These are phyloP conservation scores for Ramalina peruviana DNA, from an alignment of 495 filamentous ascomycete species.

Conservation along the genomic window DNA sequence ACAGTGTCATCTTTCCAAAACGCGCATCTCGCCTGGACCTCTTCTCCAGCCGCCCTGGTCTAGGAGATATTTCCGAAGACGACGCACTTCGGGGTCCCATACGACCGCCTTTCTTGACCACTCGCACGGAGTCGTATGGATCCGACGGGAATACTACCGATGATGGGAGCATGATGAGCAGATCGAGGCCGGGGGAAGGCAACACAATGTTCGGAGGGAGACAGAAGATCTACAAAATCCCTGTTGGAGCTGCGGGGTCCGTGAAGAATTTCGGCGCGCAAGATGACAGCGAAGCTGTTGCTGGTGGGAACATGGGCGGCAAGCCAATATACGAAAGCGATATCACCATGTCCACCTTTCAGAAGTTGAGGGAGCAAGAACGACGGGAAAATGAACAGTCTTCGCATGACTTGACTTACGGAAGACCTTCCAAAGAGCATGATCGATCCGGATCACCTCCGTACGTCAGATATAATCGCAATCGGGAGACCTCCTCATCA, in stretches of 20 bases:
- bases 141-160: slow-evolving; percentile 53
- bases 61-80: slow-evolving; percentile 82
- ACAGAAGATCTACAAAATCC: slow-evolving; percentile 91
- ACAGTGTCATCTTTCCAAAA: slow-evolving; percentile 77
- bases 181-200: slow-evolving; percentile 72
- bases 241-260: slow-evolving; percentile 35
- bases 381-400: slow-evolving; percentile 26
- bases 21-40: slow-evolving; percentile 56
- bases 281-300: slow-evolving; percentile 19
- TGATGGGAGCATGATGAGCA: slow-evolving; percentile 72
- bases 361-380: slow-evolving; percentile 52
- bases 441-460: slow-evolving; percentile 38
- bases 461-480: slow-evolving; percentile 47
- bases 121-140: slow-evolving; percentile 36
- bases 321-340: slow-evolving; percentile 77
- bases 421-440: slow-evolving; percentile 18
- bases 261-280: slow-evolving; percentile 23
- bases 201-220: slow-evolving; percentile 92
- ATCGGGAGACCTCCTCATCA: slow-evolving; percentile 77
- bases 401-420: background rate
- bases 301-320: slow-evolving; percentile 43
- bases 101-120: slow-evolving; percentile 39
- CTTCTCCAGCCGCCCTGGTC: slow-evolving; percentile 32
- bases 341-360: slow-evolving; percentile 65
- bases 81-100: slow-evolving; percentile 59